Evolutionary conservation across 352 stramenopile species (phyloP), one percentile per base, ranked within the genome.

Genomic region (Globisporangium solare): DNA sequence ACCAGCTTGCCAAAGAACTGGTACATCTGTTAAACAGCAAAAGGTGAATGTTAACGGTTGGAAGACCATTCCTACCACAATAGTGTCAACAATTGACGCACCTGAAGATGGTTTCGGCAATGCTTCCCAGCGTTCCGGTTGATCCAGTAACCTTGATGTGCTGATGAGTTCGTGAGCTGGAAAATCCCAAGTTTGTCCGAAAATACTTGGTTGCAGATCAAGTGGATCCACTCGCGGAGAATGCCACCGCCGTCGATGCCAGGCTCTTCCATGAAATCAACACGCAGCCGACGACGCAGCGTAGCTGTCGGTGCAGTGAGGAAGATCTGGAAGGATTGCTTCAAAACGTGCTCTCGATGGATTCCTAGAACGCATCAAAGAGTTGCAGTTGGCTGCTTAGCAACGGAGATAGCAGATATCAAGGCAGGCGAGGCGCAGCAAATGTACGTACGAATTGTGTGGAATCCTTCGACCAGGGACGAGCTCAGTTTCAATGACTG

Each of bases 241-340:
- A 94, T 86, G 2, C 82, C 85, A 27, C 83, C 85, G 20, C 79
- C 83, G 32, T 94, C 85, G 4, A 91, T 59, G 17, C 83, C 81
- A n/a, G 66, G 71, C 59, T 94, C 83, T 32, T 89, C 79, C 53
- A 88, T 74, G 61, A 97, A 96, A 48, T 96, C 75, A 31, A 96
- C 80, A 2, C 83, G 74, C 46, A 97, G 61, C n/a, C 84, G 83
- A 10, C 79, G 78, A 43, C 79, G 80, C 2, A 94, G 56, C 13
- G 66, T 74, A 42, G 66, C 56, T 17, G 67, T 61, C 2, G 80
- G 78, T 6, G 74, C 69, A 5, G 71, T 69, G 53, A 82, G 66
- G 45, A 93, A 73, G 5, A 91, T 64, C 20, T 72, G 47, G 59
- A 88, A 72, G 7, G 77, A 89, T 42, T 93, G 74, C 47, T 89